A percentile compares a stretch with the other conserved stretches of the same genome.
Evolutionary conservation across 495 filamentous ascomycete genomes (phyloP).

Genomic region (Cercophora scortea): DNA sequence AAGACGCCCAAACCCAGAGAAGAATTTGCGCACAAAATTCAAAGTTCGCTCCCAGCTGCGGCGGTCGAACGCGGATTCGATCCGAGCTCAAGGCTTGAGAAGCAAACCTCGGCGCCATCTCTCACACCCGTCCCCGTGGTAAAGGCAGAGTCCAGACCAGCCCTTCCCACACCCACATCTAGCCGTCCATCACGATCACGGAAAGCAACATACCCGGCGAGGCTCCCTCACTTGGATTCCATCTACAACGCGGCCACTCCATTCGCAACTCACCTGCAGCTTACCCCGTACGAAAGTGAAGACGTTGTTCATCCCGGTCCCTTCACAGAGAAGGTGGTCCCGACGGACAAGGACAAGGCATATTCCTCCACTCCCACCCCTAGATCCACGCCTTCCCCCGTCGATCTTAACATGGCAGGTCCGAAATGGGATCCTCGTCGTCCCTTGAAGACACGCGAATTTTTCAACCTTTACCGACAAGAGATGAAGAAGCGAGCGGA

Average conservation of each 20-base stretch:
- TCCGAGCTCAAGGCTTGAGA: no score
- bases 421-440: slow-evolving; percentile 15
- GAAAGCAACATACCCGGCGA: slow-evolving; percentile 7
- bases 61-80: no score
- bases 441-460: slow-evolving; percentile 9
- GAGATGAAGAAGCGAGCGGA: slow-evolving; percentile 10
- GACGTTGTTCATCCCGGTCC: slow-evolving; percentile 16
- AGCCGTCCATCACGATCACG: background rate
- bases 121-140: no score
- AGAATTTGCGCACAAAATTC: no score
- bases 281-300: slow-evolving; percentile 19
- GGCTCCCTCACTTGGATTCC: slow-evolving; percentile 9
- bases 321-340: slow-evolving; percentile 16
- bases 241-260: slow-evolving; percentile 14
- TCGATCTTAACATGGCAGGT: background rate
- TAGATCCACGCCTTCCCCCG: slow-evolving; percentile 6
- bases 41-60: no score
- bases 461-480: slow-evolving; percentile 11
- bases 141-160: no score
- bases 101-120: no score
- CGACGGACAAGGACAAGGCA: background rate
- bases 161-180: background rate
- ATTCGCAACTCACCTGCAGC: slow-evolving; percentile 8
- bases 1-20: no score
- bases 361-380: slow-evolving; percentile 12